phyloP scores from a whole-genome alignment of 2,329 filamentous ascomycete species.

The Aureobasidium vineae region DNA sequence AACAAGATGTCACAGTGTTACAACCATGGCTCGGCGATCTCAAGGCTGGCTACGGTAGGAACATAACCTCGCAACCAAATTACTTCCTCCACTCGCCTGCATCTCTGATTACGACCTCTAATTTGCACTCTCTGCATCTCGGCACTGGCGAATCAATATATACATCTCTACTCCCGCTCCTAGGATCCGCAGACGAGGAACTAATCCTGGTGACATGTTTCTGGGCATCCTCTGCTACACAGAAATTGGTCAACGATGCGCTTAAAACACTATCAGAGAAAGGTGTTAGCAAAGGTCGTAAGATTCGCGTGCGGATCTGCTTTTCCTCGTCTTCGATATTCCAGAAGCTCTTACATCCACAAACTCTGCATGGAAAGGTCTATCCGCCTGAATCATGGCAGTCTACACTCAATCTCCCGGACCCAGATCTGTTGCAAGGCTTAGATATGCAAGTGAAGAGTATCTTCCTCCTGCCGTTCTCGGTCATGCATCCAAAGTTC shows the following conservation, averaged over 20 bases:
- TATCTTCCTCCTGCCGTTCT: constrained; percentile 75
- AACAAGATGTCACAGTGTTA: neutral
- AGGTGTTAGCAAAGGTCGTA: constrained; percentile 40
- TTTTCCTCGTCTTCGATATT: constrained; percentile 71
- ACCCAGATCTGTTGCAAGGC: constrained; percentile 53
- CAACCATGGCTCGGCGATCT: constrained; percentile 12
- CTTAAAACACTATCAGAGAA: constrained; percentile 60
- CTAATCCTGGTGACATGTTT: constrained; percentile 79
- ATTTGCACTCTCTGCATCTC: constrained; percentile 41
- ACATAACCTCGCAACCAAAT: constrained; percentile 39
- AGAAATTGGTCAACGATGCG: constrained; percentile 56
- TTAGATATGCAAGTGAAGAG: constrained; percentile 72
- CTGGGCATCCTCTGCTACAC: constrained; percentile 67
- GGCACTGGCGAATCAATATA: constrained; percentile 48
- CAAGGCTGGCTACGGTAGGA: constrained; percentile 14
- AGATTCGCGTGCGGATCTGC: constrained; percentile 66
- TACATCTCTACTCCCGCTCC: constrained; percentile 56
- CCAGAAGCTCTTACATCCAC: constrained; percentile 73
- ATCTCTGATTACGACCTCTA: constrained; percentile 39
- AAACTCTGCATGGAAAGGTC: constrained; percentile 59
- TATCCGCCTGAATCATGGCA: constrained; percentile 62
- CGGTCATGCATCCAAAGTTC: constrained; percentile 87
- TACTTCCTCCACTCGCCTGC: constrained; percentile 41
- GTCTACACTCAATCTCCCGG: constrained; percentile 62
- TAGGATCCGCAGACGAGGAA: constrained; percentile 61